Evolutionary conservation across 352 stramenopile species (phyloP).

Genomic region (Achlya hypogyna): DNA sequence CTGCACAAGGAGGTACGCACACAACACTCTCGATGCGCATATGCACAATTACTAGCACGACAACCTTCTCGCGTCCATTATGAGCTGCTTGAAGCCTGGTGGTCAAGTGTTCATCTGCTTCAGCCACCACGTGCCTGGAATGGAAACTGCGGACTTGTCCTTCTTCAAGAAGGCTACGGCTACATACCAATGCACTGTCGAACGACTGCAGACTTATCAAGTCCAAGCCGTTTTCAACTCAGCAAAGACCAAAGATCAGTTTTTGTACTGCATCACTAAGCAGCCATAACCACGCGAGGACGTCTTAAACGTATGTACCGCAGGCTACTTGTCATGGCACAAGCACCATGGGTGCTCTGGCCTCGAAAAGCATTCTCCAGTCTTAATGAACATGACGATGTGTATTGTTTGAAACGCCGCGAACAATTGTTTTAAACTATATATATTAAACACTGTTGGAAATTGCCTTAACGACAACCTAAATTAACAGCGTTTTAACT

Average conservation of each 20-base stretch:
- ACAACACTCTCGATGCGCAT: too few relatives aligned
- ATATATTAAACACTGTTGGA: too few relatives aligned
- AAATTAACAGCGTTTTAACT: too few relatives aligned
- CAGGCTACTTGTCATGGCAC: too few relatives aligned
- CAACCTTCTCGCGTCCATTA: slow-evolving; percentile 36
- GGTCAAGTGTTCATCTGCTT: slow-evolving; percentile 44
- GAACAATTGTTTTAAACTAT: too few relatives aligned
- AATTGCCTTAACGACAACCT: too few relatives aligned
- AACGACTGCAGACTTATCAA: slow-evolving; percentile 32
- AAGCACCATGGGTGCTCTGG: too few relatives aligned
- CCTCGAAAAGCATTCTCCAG: too few relatives aligned
- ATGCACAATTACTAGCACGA: slow-evolving; percentile 24
- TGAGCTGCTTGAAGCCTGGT: slow-evolving; percentile 25
- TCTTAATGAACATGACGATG: too few relatives aligned
- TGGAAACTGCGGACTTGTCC: slow-evolving; percentile 38
- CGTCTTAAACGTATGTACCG: too few relatives aligned
- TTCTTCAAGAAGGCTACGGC: slow-evolving; percentile 42
- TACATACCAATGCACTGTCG: slow-evolving; percentile 28
- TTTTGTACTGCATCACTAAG: slow-evolving; percentile 44
- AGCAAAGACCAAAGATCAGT: slow-evolving; percentile 35
- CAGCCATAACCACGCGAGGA: too few relatives aligned
- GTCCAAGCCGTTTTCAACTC: slow-evolving; percentile 38
- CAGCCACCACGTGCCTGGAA: slow-evolving; percentile 39
- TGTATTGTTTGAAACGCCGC: too few relatives aligned
- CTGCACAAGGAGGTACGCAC: slow-evolving; percentile 36